Conservation (phyloP, 2,329 filamentous ascomycete species). For the Thermothelomyces thermophilus region DNA sequence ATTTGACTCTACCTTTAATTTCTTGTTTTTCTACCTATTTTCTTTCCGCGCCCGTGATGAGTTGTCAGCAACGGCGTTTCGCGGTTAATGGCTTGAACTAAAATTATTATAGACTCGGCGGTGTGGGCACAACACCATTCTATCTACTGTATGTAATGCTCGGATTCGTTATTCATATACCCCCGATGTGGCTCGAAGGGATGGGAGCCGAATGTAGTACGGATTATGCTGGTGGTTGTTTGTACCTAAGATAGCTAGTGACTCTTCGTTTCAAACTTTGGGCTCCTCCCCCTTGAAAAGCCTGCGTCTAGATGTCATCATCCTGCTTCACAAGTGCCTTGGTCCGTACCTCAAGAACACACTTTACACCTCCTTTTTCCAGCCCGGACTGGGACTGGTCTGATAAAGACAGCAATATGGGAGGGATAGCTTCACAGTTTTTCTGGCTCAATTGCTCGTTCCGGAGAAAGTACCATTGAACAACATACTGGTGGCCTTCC, state of each 20-base stretch:
- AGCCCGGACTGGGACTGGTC: no score
- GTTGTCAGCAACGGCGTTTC: conserved; percentile 11
- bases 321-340: no score
- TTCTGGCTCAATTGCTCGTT: no score
- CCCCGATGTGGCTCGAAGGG: background rate
- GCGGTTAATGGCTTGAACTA: conserved; percentile 4
- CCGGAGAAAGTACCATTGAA: no score
- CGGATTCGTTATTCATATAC: conserved; percentile 9
- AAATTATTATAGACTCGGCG: conserved; percentile 10
- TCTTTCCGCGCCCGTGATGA: background rate
- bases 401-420: no score
- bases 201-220: background rate
- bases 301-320: no score
- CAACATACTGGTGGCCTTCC: no score
- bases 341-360: no score
- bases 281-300: background rate
- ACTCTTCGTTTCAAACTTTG: background rate
- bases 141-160: conserved; percentile 5
- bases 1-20: background rate
- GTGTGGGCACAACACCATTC: conserved; percentile 8
- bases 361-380: no score
- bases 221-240: conserved; percentile 1
- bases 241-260: background rate
- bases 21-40: background rate
- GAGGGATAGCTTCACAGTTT: no score